Base-by-base conservation (phyloP, 2,329 filamentous ascomycete genomes). In the Alternaria postmessia region DNA sequence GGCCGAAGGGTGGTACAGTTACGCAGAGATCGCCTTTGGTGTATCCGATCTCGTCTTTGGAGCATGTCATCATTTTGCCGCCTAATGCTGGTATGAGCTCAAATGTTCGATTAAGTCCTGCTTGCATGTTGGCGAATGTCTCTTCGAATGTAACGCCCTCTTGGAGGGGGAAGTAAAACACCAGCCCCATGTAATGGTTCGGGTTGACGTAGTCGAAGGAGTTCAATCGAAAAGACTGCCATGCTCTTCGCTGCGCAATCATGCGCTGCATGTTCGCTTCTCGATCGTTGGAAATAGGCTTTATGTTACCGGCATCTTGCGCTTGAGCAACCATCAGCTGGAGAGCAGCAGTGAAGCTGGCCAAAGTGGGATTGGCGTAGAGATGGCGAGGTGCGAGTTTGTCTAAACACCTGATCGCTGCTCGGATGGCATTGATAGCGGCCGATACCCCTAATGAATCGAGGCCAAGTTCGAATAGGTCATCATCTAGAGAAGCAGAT, bases 21-120 rank as follows among this genome's bases (percentile, higher is more conserved):
- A 65, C 62, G 57, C 36, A 52, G 36, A 70, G 42, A 12, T 78
- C 68, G 12, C 74, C 76, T 9, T 70, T 67, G 18, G 43, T 64
- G 54, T 72, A 71, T 5, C 71, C 76, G 8, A 73, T 64, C 24
- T 76, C 69, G 9, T 73, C 55, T 32, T 75, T 62, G 7, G 75
- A 72, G 8, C 65, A 61, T 7, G 58, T 52, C 7, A 79, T 79
- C 49, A 81, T 69, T 28, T 71, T 71, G n/a, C 79, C 79, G 0
- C 68, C 68, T 0, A 81, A 72, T 16, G 69, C 76, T 5, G 79
- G 78, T 12, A 81, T 77, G 53, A 80, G 57, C 1, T 76, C 66
- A 3, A 81, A 66, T 3, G 77, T 75, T 22, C 72, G 73, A 14
- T 66, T 65, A 5, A 81, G 73, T 2, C 79, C 79, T 3, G 68